phyloP scores from a whole-genome alignment of 129 eudicot species.

The sunflower (Helianthus annuus) region HanXRQr2.0-SUNRISE NC_035434.2:21638653-21639152 shows the following conservation, averaged over 20 bases:
- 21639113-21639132: slow-evolving; percentile 95
- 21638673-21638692: too few relatives aligned
- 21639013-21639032: not conserved
- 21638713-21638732: too few relatives aligned
- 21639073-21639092: slow-evolving; percentile 96
- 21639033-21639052: slow-evolving; percentile 23
- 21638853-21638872: not conserved
- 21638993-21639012: not conserved
- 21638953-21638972: too few relatives aligned
- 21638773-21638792: too few relatives aligned
- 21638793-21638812: too few relatives aligned
- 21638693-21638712: too few relatives aligned
- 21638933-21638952: not conserved
- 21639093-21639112: slow-evolving; percentile 95
- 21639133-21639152: slow-evolving; percentile 52
- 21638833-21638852: not conserved
- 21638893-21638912: not conserved
- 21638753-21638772: too few relatives aligned
- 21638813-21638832: too few relatives aligned
- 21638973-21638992: not conserved
- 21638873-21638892: not conserved
- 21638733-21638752: too few relatives aligned
- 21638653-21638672: too few relatives aligned
- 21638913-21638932: not conserved
- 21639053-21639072: slow-evolving; percentile 98